phyloP scores from a whole-genome alignment of 1,139 yeast genomes.

The Magnusiomyces starmeri region DNA sequence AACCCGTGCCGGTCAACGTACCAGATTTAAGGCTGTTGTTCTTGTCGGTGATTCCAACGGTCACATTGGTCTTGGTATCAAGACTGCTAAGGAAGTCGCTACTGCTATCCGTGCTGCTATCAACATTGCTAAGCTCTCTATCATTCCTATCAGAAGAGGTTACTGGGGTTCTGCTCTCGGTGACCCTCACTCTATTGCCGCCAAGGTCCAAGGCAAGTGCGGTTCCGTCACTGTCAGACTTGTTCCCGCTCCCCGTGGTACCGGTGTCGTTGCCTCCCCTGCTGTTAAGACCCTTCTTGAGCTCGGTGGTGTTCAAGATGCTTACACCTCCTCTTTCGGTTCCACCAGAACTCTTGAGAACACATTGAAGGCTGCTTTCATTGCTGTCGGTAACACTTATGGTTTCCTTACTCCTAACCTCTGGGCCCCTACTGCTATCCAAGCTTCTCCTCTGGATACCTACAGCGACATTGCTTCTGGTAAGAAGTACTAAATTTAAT shows the following conservation, averaged over 20 bases:
- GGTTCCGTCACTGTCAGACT: slow-evolving; percentile 98
- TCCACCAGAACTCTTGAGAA: slow-evolving; percentile 99
- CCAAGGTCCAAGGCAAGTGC: slow-evolving; percentile 99
- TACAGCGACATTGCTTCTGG: slow-evolving; percentile 41
- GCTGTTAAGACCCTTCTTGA: slow-evolving; percentile 98
- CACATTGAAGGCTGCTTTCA: slow-evolving; percentile 99
- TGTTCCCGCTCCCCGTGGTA: slow-evolving; percentile 99
- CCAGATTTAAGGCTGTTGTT: slow-evolving; percentile 99
- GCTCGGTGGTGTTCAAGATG: slow-evolving; percentile 99
- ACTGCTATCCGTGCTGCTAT: slow-evolving; percentile 99
- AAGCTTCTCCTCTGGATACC: slow-evolving; percentile 89
- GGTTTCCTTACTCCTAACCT: slow-evolving; percentile 99
- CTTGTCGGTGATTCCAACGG: slow-evolving; percentile 99
- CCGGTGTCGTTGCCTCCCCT: slow-evolving; percentile 99
- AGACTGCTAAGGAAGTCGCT: slow-evolving; percentile 99
- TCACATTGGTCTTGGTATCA: slow-evolving; percentile 99
- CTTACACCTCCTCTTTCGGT: slow-evolving; percentile 97
- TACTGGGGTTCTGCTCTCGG: slow-evolving; percentile 99
- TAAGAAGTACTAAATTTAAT: slow-evolving; percentile 15
- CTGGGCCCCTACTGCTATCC: slow-evolving; percentile 83
- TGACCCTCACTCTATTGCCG: slow-evolving; percentile 97
- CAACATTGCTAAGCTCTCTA: slow-evolving; percentile 96
- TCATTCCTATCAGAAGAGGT: slow-evolving; percentile 99
- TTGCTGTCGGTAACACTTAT: slow-evolving; percentile 99
- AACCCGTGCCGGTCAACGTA: slow-evolving; percentile 99